These are phyloP conservation scores for Irpex lacteus DNA, from an alignment of 1,284 basidiomycete genomes.

Conservation along the genomic window DNA sequence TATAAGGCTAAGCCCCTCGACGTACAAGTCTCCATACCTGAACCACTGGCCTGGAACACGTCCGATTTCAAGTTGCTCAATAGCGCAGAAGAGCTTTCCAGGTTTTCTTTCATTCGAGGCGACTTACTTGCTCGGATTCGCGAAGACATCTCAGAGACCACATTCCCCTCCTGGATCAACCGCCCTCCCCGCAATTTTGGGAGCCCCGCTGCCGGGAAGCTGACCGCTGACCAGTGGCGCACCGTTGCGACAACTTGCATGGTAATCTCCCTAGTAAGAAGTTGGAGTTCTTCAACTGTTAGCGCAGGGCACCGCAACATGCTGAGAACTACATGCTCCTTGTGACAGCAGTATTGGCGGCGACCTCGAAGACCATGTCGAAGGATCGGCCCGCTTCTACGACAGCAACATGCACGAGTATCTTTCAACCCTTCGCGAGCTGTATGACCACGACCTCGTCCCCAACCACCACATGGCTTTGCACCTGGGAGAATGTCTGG, in stretches of 20 bases:
- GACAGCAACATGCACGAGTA: not conserved
- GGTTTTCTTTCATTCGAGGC: conserved; percentile 3
- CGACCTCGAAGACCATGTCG: not conserved
- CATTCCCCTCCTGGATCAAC: conserved; percentile 30
- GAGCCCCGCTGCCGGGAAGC: conserved; percentile 24
- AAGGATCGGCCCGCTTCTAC: not conserved
- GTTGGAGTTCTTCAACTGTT: conserved; percentile 22
- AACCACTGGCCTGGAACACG: not conserved
- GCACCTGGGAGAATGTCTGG: conserved; percentile 32
- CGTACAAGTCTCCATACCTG: not conserved
- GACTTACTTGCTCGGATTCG: conserved; percentile 7
- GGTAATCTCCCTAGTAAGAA: conserved; percentile 19
- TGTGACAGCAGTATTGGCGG: conserved; percentile 19
- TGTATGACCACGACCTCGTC: conserved; percentile 13
- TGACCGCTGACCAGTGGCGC: conserved; percentile 39
- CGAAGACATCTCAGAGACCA: conserved; percentile 22
- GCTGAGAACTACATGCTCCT: conserved; percentile 28
- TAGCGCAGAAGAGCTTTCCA: not conserved
- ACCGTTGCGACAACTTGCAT: conserved; percentile 25
- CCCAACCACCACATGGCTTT: conserved; percentile 25
- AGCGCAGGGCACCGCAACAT: conserved; percentile 6
- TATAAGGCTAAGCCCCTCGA: not conserved
- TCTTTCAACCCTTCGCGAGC: not conserved
- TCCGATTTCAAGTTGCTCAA: not conserved
- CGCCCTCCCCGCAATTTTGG: conserved; percentile 33